Evolutionary conservation across 1,284 basidiomycete species (phyloP).

Genomic region (Ganoderma lingzhi): DNA sequence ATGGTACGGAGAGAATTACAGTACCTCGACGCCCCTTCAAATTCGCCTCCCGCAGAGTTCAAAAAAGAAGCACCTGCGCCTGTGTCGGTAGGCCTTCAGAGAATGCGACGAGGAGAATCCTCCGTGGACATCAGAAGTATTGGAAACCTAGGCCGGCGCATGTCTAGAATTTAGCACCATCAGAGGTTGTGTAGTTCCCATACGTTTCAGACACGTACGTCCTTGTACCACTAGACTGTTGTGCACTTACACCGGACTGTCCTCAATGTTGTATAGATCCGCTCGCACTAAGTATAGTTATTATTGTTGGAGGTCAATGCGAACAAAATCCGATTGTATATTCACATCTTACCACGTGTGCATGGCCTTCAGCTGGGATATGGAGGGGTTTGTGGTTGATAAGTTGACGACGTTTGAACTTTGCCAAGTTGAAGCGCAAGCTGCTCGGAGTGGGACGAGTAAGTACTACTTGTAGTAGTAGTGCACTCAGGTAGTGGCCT

Average conservation of each 20-base stretch:
- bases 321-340: not conserved
- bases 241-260: not conserved
- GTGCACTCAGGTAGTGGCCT: too few relatives aligned
- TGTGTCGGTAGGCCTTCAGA: slow-evolving; percentile 34
- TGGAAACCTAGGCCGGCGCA: slow-evolving; percentile 6
- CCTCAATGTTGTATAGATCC: not conserved
- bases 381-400: not conserved
- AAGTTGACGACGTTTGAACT: not conserved
- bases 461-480: too few relatives aligned
- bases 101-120: slow-evolving; percentile 33
- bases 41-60: not conserved
- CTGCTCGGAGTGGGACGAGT: too few relatives aligned
- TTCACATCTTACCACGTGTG: not conserved
- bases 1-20: slow-evolving; percentile 52
- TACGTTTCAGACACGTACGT: not conserved
- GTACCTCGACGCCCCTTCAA: slow-evolving; percentile 13
- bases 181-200: not conserved
- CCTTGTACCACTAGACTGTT: not conserved
- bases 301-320: not conserved
- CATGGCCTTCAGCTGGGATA: too few relatives aligned
- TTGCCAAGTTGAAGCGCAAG: too few relatives aligned
- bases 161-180: not conserved
- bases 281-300: not conserved
- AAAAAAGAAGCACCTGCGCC: slow-evolving; percentile 34
- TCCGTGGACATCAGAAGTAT: slow-evolving; percentile 31